Evolutionary conservation across 225 moss, liverwort and hornwort species (phyloP).

Genomic region (Pseudoscleropodium purum): DNA sequence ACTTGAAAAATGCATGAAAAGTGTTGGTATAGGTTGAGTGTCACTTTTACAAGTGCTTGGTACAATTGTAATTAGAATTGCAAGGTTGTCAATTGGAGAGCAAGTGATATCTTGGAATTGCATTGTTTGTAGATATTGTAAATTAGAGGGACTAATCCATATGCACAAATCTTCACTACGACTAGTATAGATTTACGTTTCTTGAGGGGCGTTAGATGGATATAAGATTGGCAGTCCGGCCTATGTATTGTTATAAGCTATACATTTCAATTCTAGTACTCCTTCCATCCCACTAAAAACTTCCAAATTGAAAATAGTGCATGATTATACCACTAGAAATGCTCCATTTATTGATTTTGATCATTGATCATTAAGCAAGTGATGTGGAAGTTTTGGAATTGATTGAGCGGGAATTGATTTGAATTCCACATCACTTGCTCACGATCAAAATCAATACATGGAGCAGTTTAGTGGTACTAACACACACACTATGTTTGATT

Average conservation of each 20-base stretch:
- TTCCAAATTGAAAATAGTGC: not conserved
- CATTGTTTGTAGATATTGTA: not conserved
- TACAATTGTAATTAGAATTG: not conserved
- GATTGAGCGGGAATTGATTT: not conserved
- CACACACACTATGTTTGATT: no score
- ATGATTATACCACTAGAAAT: not conserved
- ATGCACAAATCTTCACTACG: not conserved
- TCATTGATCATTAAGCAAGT: not conserved
- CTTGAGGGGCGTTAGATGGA: not conserved
- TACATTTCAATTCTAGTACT: not conserved
- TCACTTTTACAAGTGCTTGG: not conserved
- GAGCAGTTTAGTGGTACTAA: no score
- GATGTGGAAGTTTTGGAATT: not conserved
- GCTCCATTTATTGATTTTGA: not conserved
- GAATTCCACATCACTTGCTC: not conserved
- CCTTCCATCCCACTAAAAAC: not conserved
- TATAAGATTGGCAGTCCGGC: rapidly evolving
- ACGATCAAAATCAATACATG: no score
- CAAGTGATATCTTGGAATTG: not conserved
- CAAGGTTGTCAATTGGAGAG: not conserved
- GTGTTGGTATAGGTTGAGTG: not conserved
- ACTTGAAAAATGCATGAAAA: not conserved
- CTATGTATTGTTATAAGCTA: no score
- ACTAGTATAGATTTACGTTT: not conserved
- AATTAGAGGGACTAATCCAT: not conserved